Base-by-base conservation (phyloP, 306 rosid species). In the Gillenia trifoliata region DNA sequence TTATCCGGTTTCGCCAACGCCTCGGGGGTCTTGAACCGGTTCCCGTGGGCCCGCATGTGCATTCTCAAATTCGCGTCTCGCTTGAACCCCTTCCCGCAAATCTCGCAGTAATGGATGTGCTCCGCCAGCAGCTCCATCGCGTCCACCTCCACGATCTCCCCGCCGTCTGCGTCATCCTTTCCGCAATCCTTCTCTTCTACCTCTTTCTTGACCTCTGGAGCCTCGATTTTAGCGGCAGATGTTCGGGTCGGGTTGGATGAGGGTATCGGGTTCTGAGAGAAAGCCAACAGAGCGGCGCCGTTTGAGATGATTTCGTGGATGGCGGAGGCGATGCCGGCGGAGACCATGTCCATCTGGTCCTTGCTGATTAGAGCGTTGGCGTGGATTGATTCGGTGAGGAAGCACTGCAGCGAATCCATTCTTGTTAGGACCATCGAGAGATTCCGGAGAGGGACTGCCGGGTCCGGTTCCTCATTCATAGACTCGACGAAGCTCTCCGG, bases 1-100 rank as follows among this genome's bases (percentile, higher is more conserved):
- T 60, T 26, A 5, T 19, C 30, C 13, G 97, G 98, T 71, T 83
- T 88, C 34, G 90, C 88, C 11, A 91, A 70, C 0, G 97, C 97
- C 75, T 93, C 96, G 2, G 69, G 85, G 6, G 96, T 91, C 74
- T 93, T 93, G 88, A 86, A 91, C 70, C 62, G 82, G 66, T 91
- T 81, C 8, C 98, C 98, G 74, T 93, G 98, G 2, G 98, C 97
- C 5, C 98, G 81, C 98, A 88, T 93, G 75, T 93, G 98, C 97
- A 93, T 91, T 38, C 98, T 81, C 70, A 93, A 80, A 61, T 93
- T 93, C 71, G 98, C 98, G 41, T 93, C 98, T 1, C 98, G 93
- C 76, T 86, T 88, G 85, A 93, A 93, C 0, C 96, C 98, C 57
- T 93, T 93, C 12, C 98, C 98, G 68, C 98, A 93, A 28, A 91